phyloP scores from a whole-genome alignment of 371 early-diverging fungal species.

The Synchytrium microbalum region DNA sequence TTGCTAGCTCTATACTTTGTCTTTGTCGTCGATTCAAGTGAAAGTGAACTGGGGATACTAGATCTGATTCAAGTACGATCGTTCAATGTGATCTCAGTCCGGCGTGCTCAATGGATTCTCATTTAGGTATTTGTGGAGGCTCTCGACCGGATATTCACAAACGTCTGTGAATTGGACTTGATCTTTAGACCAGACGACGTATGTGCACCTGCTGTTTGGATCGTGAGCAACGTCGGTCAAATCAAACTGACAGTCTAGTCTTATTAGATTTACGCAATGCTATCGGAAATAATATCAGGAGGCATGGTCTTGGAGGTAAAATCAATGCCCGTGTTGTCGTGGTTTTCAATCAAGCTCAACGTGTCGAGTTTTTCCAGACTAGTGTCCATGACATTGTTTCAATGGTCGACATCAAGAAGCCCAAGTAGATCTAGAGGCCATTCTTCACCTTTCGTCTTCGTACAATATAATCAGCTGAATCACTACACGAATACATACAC shows the following conservation, averaged over 20 bases:
- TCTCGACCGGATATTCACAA: slow-evolving; percentile 84
- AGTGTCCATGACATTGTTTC: not conserved
- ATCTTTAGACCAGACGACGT: slow-evolving; percentile 38
- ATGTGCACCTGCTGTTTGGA: too few species aligned
- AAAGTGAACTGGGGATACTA: slow-evolving; percentile 89
- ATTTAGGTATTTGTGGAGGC: slow-evolving; percentile 89
- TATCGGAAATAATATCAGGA: slow-evolving; percentile 40
- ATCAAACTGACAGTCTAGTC: not conserved
- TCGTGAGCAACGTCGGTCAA: too few species aligned
- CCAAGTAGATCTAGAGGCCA: too few species aligned
- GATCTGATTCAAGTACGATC: slow-evolving; percentile 75
- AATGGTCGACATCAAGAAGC: not conserved
- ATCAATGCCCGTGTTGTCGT: not conserved
- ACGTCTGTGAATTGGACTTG: slow-evolving; percentile 94
- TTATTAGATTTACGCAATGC: slow-evolving; percentile 23
- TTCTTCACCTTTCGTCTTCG: too few species aligned
- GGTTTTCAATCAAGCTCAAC: not conserved
- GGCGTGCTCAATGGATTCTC: not conserved
- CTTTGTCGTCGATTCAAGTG: slow-evolving; percentile 90
- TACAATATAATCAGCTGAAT: too few species aligned
- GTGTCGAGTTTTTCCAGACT: not conserved
- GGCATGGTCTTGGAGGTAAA: slow-evolving; percentile 26
- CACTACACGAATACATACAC: too few species aligned
- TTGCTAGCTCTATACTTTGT: slow-evolving; percentile 93
- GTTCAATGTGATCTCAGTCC: slow-evolving; percentile 6